Evolutionary conservation across 805 yeast species (phyloP).

Genomic region (Spathaspora passalidarum): DNA sequence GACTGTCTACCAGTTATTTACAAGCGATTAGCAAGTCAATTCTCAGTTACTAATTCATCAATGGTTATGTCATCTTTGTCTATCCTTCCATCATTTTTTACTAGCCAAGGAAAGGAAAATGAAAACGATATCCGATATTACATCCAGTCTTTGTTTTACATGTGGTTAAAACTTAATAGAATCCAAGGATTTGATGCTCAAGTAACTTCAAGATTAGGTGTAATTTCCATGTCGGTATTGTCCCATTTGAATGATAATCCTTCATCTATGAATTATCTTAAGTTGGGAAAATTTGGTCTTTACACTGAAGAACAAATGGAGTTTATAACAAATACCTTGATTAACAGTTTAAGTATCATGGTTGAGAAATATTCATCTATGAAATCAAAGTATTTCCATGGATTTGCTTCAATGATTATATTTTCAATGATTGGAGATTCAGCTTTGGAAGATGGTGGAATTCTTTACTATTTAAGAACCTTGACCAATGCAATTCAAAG

Average conservation of each 20-base stretch:
- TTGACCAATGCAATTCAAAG: constrained; percentile 72
- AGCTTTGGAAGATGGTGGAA: constrained; percentile 39
- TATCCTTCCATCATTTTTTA: constrained; percentile 48
- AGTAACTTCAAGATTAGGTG: constrained; percentile 62
- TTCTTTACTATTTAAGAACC: constrained; percentile 50
- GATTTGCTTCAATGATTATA: constrained; percentile 47
- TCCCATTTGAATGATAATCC: constrained; percentile 20
- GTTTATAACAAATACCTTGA: constrained; percentile 54
- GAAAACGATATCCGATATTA: constrained; percentile 48
- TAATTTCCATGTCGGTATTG: constrained; percentile 51
- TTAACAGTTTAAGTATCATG: constrained; percentile 45
- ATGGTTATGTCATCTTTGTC: constrained; percentile 51
- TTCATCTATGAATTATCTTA: constrained; percentile 14
- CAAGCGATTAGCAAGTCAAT: constrained; percentile 48
- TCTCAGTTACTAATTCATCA: constrained; percentile 52
- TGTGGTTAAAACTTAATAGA: constrained; percentile 61
- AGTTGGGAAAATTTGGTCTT: constrained; percentile 56
- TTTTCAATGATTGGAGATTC: constrained; percentile 57
- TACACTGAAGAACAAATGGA: constrained; percentile 61
- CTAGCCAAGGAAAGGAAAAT: constrained; percentile 24
- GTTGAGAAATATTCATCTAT: constrained; percentile 45
- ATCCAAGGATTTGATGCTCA: constrained; percentile 57
- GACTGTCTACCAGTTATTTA: constrained; percentile 49
- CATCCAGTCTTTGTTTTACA: constrained; percentile 63
- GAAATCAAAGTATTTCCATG: constrained; percentile 38